A percentile compares a stretch with the other conserved stretches of the same genome.
phyloP scores from a whole-genome alignment of 1,139 yeast species.

The Suhomyces bolitotheri region DNA sequence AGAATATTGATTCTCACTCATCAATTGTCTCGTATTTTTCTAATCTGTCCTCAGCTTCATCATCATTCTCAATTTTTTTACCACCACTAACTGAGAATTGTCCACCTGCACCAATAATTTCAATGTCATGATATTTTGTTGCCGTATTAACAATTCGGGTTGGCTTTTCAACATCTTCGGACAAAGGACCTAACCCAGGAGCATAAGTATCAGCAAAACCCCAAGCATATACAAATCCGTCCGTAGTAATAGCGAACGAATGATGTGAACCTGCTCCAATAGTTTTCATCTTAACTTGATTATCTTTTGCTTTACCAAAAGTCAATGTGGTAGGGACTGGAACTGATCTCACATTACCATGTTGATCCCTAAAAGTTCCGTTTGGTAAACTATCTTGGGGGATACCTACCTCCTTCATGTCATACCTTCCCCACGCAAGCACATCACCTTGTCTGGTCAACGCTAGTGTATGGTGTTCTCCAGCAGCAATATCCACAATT shows the following conservation, averaged over 20 bases:
- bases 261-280: constrained; percentile 91
- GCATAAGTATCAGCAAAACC: constrained; percentile 98
- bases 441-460: constrained; percentile 70
- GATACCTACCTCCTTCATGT: constrained; percentile 90
- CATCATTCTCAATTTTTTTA: constrained; percentile 60
- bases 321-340: constrained; percentile 75
- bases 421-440: constrained; percentile 86
- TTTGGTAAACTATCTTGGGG: constrained; percentile 59
- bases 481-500: constrained; percentile 73
- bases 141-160: constrained; percentile 92
- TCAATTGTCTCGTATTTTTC: constrained; percentile 51
- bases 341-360: constrained; percentile 82
- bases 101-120: constrained; percentile 85
- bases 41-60: constrained; percentile 56
- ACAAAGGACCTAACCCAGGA: constrained; percentile 89
- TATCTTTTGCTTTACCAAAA: constrained; percentile 27
- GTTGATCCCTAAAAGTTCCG: constrained; percentile 72
- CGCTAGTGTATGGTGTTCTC: constrained; percentile 91
- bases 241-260: constrained; percentile 78
- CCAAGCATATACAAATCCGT: constrained; percentile 92
- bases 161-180: constrained; percentile 84
- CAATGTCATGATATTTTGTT: constrained; percentile 72
- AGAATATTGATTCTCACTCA: constrained; percentile 16
- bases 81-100: constrained; percentile 93
- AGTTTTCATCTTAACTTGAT: constrained; percentile 49